phyloP scores from a whole-genome alignment of 2,329 filamentous ascomycete genomes.

The Cladophialophora carrionii region DNA sequence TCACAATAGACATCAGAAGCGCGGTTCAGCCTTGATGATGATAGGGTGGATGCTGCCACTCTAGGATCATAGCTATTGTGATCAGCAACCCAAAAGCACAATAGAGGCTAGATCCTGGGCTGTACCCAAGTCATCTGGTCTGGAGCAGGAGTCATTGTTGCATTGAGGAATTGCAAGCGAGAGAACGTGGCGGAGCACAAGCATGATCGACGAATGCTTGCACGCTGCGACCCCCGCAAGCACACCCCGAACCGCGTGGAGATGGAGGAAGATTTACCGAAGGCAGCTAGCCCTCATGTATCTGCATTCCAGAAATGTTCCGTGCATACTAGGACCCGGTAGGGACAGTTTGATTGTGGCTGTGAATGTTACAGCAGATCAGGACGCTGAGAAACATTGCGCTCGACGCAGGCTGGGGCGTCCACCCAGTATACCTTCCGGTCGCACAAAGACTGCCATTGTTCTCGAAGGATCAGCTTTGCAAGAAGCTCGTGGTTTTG shows the following conservation, averaged over 20 bases:
- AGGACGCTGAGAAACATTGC: not conserved
- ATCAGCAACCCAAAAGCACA: not conserved
- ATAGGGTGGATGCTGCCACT: not conserved
- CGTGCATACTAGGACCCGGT: not conserved
- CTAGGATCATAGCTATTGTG: not conserved
- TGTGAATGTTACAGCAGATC: not conserved
- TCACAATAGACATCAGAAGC: not conserved
- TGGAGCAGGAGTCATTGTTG: not conserved
- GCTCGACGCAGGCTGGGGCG: no score
- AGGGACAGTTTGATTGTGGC: not conserved
- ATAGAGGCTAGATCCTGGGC: not conserved
- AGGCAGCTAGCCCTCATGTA: not conserved
- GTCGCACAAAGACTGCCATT: not conserved
- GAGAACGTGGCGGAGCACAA: slow-evolving; percentile 5
- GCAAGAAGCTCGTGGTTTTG: no score
- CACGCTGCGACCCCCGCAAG: not conserved
- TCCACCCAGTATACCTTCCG: not conserved
- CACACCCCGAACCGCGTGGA: not conserved
- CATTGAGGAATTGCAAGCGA: slow-evolving; percentile 4
- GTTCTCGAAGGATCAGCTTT: no score
- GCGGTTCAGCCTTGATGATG: not conserved
- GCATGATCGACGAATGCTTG: slow-evolving; percentile 1
- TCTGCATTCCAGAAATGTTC: not conserved
- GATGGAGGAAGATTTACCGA: not conserved
- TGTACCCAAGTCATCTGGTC: not conserved